Base-by-base conservation (phyloP, 129 eudicot genomes). In the Dittrichia graveolens region DNA sequence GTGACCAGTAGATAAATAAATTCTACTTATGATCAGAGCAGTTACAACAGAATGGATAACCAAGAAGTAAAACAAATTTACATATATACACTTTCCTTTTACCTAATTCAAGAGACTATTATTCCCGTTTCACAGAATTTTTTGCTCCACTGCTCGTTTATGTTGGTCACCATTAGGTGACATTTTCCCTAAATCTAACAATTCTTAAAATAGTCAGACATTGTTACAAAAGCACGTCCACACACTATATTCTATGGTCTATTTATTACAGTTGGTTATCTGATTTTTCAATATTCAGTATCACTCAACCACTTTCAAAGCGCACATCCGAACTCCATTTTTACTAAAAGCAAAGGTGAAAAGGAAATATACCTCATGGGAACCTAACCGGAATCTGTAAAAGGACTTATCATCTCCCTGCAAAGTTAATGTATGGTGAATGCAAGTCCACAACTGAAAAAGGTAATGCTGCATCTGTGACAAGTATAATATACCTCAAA, bases 321-420 rank as follows among this genome's bases (percentile, higher is more conserved):
- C 7, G 3, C 39, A 57, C 41, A 31, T 19, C 13, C 61, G 19
- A 55, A 55, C 61, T 8, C 37, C 61, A 40, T 39, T 67, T 39
- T 42, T 31, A n/a, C 15, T 15, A 5, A 58, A 67, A 37, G 6
- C 59, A 43, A 15, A 75, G 65, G 76, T 49, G 52, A 52, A 8
- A 34, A 61, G 8, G 19, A 42, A 57, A 9, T 31, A 37, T 70
- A 94, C 99, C 97, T 94, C 91, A 65, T 90, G 91, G 46, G 89
- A 81, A 81, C 99, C 99, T 84, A 94, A 65, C 78, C 69, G 84
- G 85, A 94, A 94, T 76, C 88, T 94, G 91, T 77, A 94, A 73
- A 94, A 94, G 61, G 87, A 92, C 71, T 94, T 94, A 14, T 94
- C 96, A 54, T 76, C 97, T 49, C 99, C 99, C 97, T 94, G 89